A percentile compares a stretch with the other conserved stretches of the same genome.
Evolutionary conservation across 352 stramenopile species (phyloP).

Genomic region (Paralagenidium karlingii): DNA sequence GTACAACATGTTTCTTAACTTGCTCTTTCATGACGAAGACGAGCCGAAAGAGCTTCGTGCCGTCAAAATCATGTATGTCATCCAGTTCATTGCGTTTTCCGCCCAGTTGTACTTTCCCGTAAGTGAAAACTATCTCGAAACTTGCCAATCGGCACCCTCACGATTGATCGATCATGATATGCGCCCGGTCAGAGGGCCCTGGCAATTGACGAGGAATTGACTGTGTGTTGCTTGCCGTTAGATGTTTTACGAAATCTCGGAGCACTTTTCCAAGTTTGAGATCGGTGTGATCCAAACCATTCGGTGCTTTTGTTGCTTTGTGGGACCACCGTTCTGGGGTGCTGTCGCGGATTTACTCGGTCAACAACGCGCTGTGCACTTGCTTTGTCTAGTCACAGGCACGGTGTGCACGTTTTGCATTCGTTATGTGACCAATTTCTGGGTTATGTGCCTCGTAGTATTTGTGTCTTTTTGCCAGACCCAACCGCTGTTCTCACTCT

Average conservation of each 20-base stretch:
- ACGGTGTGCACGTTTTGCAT: constrained; percentile 29
- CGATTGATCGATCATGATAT: no score
- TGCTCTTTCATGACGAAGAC: no score
- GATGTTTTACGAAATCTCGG: constrained; percentile 37
- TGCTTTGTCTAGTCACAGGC: constrained; percentile 24
- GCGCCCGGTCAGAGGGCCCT: no score
- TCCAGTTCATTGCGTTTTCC: no score
- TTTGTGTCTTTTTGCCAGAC: constrained; percentile 38
- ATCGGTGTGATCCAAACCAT: constrained; percentile 37
- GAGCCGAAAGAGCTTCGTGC: no score
- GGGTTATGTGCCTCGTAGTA: constrained; percentile 23
- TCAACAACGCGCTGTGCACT: constrained; percentile 26
- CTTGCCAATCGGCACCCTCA: no score
- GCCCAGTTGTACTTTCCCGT: no score
- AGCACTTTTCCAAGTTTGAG: constrained; percentile 59
- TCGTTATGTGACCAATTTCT: constrained; percentile 25
- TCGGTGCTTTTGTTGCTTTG: constrained; percentile 27
- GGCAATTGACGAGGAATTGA: no score
- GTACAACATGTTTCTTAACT: no score
- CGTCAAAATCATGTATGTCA: no score
- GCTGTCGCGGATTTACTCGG: constrained; percentile 21
- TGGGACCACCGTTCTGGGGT: constrained; percentile 25
- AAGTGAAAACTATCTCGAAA: no score
- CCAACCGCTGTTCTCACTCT: constrained; percentile 21
- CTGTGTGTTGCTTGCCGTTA: no score